These are phyloP conservation scores for Tillandsia fasciculata DNA, from an alignment of 176 grass and related monocot genomes.

Conservation along the genomic window DNA sequence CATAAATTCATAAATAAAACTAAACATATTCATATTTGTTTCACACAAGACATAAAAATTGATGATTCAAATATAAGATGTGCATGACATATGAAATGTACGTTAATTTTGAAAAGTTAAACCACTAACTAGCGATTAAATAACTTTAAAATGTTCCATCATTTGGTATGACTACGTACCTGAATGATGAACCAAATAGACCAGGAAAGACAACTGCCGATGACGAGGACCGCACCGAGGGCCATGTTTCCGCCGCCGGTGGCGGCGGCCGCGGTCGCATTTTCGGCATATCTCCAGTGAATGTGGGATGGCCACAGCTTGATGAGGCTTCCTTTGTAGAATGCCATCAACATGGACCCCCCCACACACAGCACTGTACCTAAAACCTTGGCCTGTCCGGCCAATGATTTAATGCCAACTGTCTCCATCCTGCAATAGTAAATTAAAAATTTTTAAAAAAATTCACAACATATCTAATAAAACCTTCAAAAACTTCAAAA, in stretches of 20 bases:
- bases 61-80: background rate
- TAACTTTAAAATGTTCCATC: too few relatives aligned
- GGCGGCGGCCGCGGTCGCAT: background rate
- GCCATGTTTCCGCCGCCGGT: conserved; percentile 15
- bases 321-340: conserved; percentile 35
- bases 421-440: conserved; percentile 31
- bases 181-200: conserved; percentile 85
- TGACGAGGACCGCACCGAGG: conserved; percentile 50
- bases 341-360: conserved; percentile 32
- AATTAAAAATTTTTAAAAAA: conserved; percentile 1
- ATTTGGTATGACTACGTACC: conserved; percentile 4
- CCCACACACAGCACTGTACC: conserved; percentile 25
- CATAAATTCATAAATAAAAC: too few relatives aligned
- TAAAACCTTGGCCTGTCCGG: conserved; percentile 32
- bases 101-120: background rate
- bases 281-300: conserved; percentile 29
- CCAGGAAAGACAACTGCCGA: conserved; percentile 63
- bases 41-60: too few relatives aligned
- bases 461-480: background rate
- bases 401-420: conserved; percentile 27
- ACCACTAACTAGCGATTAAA: too few relatives aligned
- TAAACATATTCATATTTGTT: too few relatives aligned
- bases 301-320: conserved; percentile 37
- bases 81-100: too few relatives aligned
- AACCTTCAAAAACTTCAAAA: too few relatives aligned